A percentile compares a stretch with the other conserved stretches of the same genome.
phyloP scores from a whole-genome alignment of 2,329 filamentous ascomycete genomes.

The Rosellinia necatrix region DNA sequence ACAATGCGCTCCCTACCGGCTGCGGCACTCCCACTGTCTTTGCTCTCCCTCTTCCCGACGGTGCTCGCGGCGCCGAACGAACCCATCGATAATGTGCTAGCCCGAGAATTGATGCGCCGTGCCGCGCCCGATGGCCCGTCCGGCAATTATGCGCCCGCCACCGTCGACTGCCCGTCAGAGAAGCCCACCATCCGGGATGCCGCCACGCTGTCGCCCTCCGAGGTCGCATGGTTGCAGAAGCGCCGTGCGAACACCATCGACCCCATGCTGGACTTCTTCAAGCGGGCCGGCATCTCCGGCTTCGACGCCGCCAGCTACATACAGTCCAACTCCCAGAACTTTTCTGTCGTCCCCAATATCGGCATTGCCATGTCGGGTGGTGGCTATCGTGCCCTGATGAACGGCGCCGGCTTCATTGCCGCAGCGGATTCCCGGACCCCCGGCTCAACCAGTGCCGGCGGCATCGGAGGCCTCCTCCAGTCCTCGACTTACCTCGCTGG shows the following conservation, averaged over 20 bases:
- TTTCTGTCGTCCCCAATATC: slow-evolving; percentile 55
- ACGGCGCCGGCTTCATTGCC: slow-evolving; percentile 69
- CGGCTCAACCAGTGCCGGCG: slow-evolving; percentile 62
- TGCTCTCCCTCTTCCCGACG: slow-evolving; percentile 34
- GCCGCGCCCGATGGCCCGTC: slow-evolving; percentile 43
- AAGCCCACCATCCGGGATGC: slow-evolving; percentile 72
- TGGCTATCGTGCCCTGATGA: slow-evolving; percentile 73
- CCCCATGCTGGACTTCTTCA: slow-evolving; percentile 76
- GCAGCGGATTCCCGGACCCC: slow-evolving; percentile 70
- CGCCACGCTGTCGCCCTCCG: slow-evolving; percentile 65
- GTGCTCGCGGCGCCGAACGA: slow-evolving; percentile 33
- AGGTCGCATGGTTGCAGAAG: slow-evolving; percentile 73
- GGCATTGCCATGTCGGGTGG: slow-evolving; percentile 72
- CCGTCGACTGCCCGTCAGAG: slow-evolving; percentile 70
- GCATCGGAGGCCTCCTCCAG: slow-evolving; percentile 71
- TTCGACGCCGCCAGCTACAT: slow-evolving; percentile 70
- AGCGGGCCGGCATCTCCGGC: slow-evolving; percentile 71
- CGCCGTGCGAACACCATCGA: slow-evolving; percentile 74
- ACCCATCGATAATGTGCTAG: slow-evolving; percentile 20
- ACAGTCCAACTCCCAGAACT: slow-evolving; percentile 67
- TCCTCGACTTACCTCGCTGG: slow-evolving; percentile 73
- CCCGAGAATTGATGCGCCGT: slow-evolving; percentile 39
- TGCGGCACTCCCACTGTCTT: slow-evolving; percentile 30
- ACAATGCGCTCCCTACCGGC: slow-evolving; percentile 31
- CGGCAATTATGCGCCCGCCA: slow-evolving; percentile 72